Evolutionary conservation across 345 rosid genomes (phyloP), one percentile per base, ranked within the genome.

Genomic region (Populus tremula): DNA sequence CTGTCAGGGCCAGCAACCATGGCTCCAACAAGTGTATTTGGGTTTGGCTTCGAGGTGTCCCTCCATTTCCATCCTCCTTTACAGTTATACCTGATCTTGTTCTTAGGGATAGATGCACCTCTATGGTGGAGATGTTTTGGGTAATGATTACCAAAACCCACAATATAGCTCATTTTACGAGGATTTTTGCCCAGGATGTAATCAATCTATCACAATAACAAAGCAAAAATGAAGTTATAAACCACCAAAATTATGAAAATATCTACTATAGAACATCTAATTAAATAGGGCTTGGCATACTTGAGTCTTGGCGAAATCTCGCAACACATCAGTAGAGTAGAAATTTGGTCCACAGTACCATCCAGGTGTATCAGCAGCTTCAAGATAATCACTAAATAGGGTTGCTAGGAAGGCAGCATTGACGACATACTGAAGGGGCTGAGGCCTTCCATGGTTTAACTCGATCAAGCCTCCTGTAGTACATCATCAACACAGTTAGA

Each of bases 1-100:
- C 82, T 89, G 82, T 94, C 99, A 29, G 99, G 99, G 53, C 99
- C 98, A 53, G 98, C 99, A 85, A 96, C 98, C 99, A 96, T 92
- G 70, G 99, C 99, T 80, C 99, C 99, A 38, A 89, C 89, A 14
- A 94, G 21, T 0, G 87, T 89, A 79, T 96, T 94, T 2, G 98
- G 98, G 87, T 94, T 90, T 64, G 98, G 93, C 78, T 89, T 93
- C 62, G 83, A 75, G 56, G 83, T 82, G 87, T 96, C 98, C 85
- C 97, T 90, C 97, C 92, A 96, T 83, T 92, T 92, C 97, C 97
- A 92, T 74, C 99, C 99, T 31, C 98, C 99, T 85, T 90, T 91
- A 85, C 98, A 94, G 84, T 82, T 92, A 76, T 94, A 94, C 72
- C 81, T 90, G 71, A 93, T 76, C 88, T 89, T 96, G 82, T 91